A percentile compares a stretch with the other conserved stretches of the same genome.
Evolutionary conservation across 129 eudicot species (phyloP).

Genomic region (Artemisia annua): DNA sequence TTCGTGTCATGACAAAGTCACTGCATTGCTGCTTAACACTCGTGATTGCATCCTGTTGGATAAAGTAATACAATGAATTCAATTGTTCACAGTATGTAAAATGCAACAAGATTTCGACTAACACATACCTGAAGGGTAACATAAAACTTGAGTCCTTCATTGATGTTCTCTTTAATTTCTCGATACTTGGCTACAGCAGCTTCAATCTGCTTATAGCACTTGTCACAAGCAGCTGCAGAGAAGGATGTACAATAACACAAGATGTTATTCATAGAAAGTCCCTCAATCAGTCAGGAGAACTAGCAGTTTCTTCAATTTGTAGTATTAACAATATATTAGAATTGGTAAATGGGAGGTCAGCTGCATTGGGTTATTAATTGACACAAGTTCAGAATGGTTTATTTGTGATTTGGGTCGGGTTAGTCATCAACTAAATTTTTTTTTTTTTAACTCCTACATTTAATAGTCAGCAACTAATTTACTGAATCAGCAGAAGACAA

Average conservation of each 20-base stretch:
- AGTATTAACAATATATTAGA: too few species aligned
- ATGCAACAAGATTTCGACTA: background rate
- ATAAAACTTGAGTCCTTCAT: slow-evolving; percentile 96
- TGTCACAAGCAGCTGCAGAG: slow-evolving; percentile 73
- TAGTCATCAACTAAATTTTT: too few species aligned
- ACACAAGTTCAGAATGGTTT: too few species aligned
- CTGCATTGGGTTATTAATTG: too few species aligned
- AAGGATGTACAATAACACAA: background rate
- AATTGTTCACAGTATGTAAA: background rate
- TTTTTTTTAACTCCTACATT: too few species aligned
- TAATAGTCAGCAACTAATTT: too few species aligned
- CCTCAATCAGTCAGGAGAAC: too few species aligned
- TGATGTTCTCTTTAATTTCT: slow-evolving; percentile 89
- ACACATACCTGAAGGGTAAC: slow-evolving; percentile 89
- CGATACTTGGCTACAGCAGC: slow-evolving; percentile 87
- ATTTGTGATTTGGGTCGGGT: too few species aligned
- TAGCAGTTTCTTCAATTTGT: too few species aligned
- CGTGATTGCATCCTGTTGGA: slow-evolving; percentile 87
- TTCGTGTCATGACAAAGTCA: slow-evolving; percentile 94
- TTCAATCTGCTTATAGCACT: slow-evolving; percentile 86
- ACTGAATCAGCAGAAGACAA: too few species aligned
- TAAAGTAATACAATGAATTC: background rate
- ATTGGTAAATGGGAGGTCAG: too few species aligned
- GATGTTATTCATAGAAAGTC: background rate
- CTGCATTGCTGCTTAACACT: slow-evolving; percentile 93